Conservation (phyloP, 1,284 basidiomycete genomes). For the Ustilago cynodontis region DNA sequence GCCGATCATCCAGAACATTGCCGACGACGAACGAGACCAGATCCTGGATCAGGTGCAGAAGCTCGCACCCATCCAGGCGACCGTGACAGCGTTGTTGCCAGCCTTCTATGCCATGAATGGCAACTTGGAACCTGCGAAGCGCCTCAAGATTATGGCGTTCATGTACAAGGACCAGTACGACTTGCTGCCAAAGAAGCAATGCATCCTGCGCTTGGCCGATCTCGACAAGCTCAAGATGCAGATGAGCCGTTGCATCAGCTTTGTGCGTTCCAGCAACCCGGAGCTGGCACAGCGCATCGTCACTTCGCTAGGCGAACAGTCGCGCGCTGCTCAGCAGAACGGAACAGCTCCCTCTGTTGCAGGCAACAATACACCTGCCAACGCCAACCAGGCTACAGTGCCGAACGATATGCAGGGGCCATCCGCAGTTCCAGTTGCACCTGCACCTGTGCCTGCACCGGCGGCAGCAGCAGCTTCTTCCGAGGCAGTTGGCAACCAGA, state of each 20-base stretch:
- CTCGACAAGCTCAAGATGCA: constrained; percentile 68
- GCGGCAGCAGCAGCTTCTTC: constrained; percentile 18
- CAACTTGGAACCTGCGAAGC: constrained; percentile 63
- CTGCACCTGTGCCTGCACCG: constrained; percentile 13
- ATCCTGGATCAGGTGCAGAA: constrained; percentile 62
- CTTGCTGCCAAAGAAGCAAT: constrained; percentile 57
- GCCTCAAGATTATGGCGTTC: constrained; percentile 68
- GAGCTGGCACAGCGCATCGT: constrained; percentile 59
- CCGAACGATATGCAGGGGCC: constrained; percentile 13
- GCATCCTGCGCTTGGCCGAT: constrained; percentile 60
- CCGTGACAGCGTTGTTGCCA: constrained; percentile 62
- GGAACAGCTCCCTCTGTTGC: constrained; percentile 14
- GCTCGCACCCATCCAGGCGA: constrained; percentile 59
- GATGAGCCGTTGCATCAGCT: constrained; percentile 67
- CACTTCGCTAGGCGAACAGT: constrained; percentile 41
- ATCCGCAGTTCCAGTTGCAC: constrained; percentile 7
- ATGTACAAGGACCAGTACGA: constrained; percentile 68
- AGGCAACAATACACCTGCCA: constrained; percentile 2
- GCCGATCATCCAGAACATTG: constrained; percentile 62
- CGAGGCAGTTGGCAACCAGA: constrained; percentile 17
- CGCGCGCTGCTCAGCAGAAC: constrained; percentile 39
- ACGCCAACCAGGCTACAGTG: constrained; percentile 3
- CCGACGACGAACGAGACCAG: constrained; percentile 58
- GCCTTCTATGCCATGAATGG: constrained; percentile 67
- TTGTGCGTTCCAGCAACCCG: constrained; percentile 64